Evolutionary conservation across 1,284 basidiomycete genomes (phyloP).

Genomic region (Cryptococcus hybrid): DNA sequence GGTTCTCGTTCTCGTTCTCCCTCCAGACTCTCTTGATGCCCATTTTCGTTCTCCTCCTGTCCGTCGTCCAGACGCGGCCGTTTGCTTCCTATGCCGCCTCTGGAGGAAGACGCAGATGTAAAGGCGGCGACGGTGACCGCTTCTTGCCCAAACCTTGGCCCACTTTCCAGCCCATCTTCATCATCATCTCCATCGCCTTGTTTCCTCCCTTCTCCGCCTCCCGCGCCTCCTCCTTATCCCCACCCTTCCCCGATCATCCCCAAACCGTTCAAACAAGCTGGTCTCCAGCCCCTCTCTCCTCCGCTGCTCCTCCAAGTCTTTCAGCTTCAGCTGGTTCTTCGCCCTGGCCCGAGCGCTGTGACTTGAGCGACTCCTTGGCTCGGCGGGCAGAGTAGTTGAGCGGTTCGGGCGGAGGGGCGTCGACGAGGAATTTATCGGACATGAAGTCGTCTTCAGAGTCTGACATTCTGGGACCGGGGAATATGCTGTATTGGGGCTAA

Average conservation of each 20-base stretch:
- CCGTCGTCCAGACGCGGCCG: slow-evolving; percentile 16
- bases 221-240: not conserved
- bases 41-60: slow-evolving; percentile 10
- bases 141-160: slow-evolving; percentile 45
- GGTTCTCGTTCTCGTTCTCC: too few species aligned
- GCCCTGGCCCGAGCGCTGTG: slow-evolving; percentile 30
- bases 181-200: slow-evolving; percentile 47
- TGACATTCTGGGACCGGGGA: slow-evolving; percentile 26
- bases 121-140: slow-evolving; percentile 13
- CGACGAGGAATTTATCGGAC: slow-evolving; percentile 50
- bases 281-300: slow-evolving; percentile 6
- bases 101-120: not conserved
- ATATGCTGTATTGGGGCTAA: not conserved
- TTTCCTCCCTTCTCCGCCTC: slow-evolving; percentile 15
- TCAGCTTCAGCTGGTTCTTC: slow-evolving; percentile 27
- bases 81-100: not conserved
- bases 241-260: not conserved
- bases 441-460: slow-evolving; percentile 52
- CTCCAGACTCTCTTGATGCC: slow-evolving; percentile 15
- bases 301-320: not conserved
- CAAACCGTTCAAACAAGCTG: slow-evolving; percentile 28
- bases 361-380: slow-evolving; percentile 16
- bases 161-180: slow-evolving; percentile 51
- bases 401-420: slow-evolving; percentile 8
- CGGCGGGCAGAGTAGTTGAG: slow-evolving; percentile 30